Evolutionary conservation across 108 stramenopile species (phyloP).

Genomic region (Chaetoceros muelleri): DNA sequence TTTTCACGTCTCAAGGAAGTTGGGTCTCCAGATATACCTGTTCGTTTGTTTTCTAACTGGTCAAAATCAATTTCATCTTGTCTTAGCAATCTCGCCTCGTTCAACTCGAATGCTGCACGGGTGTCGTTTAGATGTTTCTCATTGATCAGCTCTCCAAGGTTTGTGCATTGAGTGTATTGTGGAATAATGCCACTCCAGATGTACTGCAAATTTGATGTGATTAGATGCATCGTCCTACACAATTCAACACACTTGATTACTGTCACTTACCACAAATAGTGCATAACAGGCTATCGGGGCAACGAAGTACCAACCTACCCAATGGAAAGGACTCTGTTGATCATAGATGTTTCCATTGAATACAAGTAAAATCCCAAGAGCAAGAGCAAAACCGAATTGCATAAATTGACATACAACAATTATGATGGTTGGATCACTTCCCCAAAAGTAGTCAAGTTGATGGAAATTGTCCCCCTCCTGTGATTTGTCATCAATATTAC

Average conservation of each 20-base stretch:
- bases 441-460: constrained; percentile 70
- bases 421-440: constrained; percentile 49
- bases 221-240: too few species aligned
- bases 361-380: constrained; percentile 52
- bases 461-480: constrained; percentile 4
- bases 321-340: constrained; percentile 1
- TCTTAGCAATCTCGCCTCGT: constrained; percentile 32
- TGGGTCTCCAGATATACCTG: background rate
- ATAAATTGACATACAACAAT: constrained; percentile 64
- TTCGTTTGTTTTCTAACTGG: background rate
- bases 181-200: constrained; percentile 50
- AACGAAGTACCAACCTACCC: constrained; percentile 14
- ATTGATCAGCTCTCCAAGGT: constrained; percentile 71
- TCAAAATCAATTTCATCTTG: background rate
- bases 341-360: constrained; percentile 27
- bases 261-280: constrained; percentile 28
- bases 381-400: constrained; percentile 85
- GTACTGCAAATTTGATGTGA: too few species aligned
- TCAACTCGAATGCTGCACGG: constrained; percentile 26
- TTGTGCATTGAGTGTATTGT: constrained; percentile 76
- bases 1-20: background rate
- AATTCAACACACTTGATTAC: too few species aligned
- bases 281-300: constrained; percentile 34
- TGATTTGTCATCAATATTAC: constrained; percentile 3
- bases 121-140: constrained; percentile 34